Evolutionary conservation across 1,139 yeast species (phyloP).

Genomic region (Pichia norvegensis): DNA sequence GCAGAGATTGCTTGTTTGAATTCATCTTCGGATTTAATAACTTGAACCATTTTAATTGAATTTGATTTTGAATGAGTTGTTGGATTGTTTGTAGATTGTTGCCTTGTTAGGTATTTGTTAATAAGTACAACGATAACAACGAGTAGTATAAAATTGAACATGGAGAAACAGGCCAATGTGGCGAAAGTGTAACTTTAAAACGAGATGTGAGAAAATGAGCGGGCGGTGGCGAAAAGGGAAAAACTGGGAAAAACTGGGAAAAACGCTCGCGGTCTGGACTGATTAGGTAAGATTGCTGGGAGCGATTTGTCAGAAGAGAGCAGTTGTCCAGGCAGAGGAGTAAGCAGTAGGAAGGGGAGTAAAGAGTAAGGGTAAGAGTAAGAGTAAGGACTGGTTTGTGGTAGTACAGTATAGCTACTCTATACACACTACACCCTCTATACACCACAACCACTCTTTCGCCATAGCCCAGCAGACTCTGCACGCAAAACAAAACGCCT

Average conservation of each 20-base stretch:
- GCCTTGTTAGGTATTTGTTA: conserved; percentile 18
- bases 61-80: neutral
- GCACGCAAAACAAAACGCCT: neutral
- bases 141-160: conserved; percentile 23
- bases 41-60: conserved; percentile 22
- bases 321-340: neutral
- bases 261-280: too few species aligned
- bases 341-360: too few species aligned
- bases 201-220: too few species aligned
- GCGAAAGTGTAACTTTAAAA: neutral
- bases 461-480: too few species aligned
- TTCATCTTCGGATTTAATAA: conserved; percentile 44
- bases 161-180: conserved; percentile 1
- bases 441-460: too few species aligned
- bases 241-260: too few species aligned
- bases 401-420: too few species aligned
- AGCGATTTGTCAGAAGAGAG: neutral
- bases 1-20: conserved; percentile 53
- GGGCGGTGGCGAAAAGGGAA: too few species aligned
- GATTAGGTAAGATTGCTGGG: too few species aligned
- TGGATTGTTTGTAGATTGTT: neutral
- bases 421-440: too few species aligned
- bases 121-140: conserved; percentile 22
- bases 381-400: too few species aligned
- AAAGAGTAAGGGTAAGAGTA: too few species aligned